Evolutionary conservation across 2,329 filamentous ascomycete genomes (phyloP).

Genomic region (Ophiobolus disseminans): DNA sequence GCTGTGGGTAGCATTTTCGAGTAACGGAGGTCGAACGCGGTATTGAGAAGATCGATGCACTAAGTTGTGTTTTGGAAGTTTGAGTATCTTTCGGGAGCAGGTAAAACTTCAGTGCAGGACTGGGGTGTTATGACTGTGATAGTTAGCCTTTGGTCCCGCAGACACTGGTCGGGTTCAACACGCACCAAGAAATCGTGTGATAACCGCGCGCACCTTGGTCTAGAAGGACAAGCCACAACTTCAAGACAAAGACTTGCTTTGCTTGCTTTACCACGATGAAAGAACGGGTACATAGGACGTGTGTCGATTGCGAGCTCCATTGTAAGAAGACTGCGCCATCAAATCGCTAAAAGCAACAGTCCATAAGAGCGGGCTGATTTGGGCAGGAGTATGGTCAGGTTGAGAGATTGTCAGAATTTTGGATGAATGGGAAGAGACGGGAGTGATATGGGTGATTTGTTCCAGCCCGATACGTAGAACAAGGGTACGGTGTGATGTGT

Average conservation of each 20-base stretch:
- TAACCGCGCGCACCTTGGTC: slow-evolving; percentile 11
- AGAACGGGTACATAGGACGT: slow-evolving; percentile 35
- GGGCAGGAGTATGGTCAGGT: slow-evolving; percentile 5
- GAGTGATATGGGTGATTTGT: slow-evolving; percentile 29
- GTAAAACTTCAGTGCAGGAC: slow-evolving; percentile 5
- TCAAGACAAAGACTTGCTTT: slow-evolving; percentile 22
- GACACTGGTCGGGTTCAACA: neutral
- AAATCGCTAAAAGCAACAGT: slow-evolving; percentile 25
- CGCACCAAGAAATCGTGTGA: slow-evolving; percentile 3
- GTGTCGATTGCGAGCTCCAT: slow-evolving; percentile 35
- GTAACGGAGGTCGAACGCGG: slow-evolving; percentile 2
- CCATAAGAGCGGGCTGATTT: slow-evolving; percentile 18
- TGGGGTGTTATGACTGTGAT: slow-evolving; percentile 17
- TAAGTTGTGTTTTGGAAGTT: slow-evolving; percentile 5
- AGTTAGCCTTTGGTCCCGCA: neutral
- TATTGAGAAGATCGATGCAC: slow-evolving; percentile 10
- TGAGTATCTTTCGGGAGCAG: neutral
- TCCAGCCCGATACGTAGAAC: slow-evolving; percentile 21
- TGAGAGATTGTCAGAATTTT: slow-evolving; percentile 13
- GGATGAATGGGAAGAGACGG: slow-evolving; percentile 17
- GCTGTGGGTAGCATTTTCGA: slow-evolving; percentile 10
- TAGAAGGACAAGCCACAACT: slow-evolving; percentile 3
- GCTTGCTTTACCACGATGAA: slow-evolving; percentile 28
- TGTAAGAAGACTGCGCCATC: slow-evolving; percentile 30
- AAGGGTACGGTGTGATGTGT: slow-evolving; percentile 25